Conservation (phyloP, 1,139 yeast species). For the Taiozyma onychis region DNA sequence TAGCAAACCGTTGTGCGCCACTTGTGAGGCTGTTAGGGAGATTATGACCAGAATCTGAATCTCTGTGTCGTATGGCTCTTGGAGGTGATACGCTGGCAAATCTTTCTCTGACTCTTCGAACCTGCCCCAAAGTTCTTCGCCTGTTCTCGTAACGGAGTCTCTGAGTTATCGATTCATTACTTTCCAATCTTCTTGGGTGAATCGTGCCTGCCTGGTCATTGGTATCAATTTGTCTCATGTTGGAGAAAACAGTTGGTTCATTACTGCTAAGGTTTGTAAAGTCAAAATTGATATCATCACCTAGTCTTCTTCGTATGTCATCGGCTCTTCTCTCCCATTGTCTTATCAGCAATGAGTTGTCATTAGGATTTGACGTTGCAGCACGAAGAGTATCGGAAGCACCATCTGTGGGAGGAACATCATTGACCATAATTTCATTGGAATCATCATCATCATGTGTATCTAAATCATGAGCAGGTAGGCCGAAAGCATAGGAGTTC, state of each 20-base stretch:
- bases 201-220: not conserved
- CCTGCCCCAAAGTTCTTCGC: conserved; percentile 2
- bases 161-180: not conserved
- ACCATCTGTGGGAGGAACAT: not conserved
- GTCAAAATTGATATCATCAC: conserved; percentile 4
- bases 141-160: conserved; percentile 1
- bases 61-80: not conserved
- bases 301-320: conserved; percentile 4
- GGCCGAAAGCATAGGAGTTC: not conserved
- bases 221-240: not conserved
- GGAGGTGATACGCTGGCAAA: not conserved
- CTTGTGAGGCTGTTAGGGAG: not conserved
- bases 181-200: not conserved
- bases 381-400: not conserved
- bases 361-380: not conserved
- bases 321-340: conserved; percentile 6
- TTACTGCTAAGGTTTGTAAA: not conserved
- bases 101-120: conserved; percentile 2
- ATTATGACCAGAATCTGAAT: not conserved
- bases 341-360: not conserved
- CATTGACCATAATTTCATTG: not conserved
- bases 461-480: not conserved
- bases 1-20: not conserved
- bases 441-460: not conserved
- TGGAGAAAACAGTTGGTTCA: not conserved